Evolutionary conservation across 2,329 filamentous ascomycete genomes (phyloP).

Genomic region (Coniochaeta prunicola): DNA sequence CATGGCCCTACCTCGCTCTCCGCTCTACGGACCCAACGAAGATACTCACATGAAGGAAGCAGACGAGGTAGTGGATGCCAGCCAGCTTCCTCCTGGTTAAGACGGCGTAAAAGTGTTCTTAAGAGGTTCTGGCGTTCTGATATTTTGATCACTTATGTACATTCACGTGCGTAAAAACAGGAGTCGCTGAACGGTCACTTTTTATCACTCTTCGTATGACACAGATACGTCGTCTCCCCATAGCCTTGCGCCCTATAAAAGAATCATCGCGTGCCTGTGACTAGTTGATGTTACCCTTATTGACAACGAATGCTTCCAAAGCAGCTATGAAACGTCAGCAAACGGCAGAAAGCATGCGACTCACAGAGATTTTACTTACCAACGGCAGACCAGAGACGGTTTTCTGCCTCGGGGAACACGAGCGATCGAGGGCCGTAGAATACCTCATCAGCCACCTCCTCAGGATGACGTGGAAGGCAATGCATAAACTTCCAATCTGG

Average conservation of each 20-base stretch:
- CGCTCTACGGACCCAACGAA: constrained; percentile 68
- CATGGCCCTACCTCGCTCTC: constrained; percentile 93
- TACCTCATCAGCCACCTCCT: constrained; percentile 91
- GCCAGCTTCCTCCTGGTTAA: constrained; percentile 86
- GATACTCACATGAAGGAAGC: constrained; percentile 72
- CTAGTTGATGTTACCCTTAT: constrained; percentile 67
- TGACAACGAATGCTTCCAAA: constrained; percentile 86
- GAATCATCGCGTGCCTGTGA: not conserved
- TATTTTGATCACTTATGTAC: not conserved
- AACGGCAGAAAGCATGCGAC: not conserved
- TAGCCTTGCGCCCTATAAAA: not conserved
- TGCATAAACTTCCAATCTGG: constrained; percentile 97
- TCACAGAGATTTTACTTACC: constrained; percentile 28
- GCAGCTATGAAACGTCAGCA: constrained; percentile 44
- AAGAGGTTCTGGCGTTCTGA: not conserved
- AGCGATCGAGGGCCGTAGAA: constrained; percentile 83
- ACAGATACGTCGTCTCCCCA: not conserved
- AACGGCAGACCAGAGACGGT: constrained; percentile 85
- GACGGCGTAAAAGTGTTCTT: not conserved
- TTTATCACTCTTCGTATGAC: not conserved
- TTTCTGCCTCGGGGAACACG: constrained; percentile 92
- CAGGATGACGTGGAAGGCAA: constrained; percentile 82
- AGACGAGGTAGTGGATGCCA: constrained; percentile 89
- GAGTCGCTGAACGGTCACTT: not conserved
- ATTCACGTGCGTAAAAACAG: not conserved